phyloP scores from a whole-genome alignment of 345 rosid genomes.

The Citrus medica region DNA sequence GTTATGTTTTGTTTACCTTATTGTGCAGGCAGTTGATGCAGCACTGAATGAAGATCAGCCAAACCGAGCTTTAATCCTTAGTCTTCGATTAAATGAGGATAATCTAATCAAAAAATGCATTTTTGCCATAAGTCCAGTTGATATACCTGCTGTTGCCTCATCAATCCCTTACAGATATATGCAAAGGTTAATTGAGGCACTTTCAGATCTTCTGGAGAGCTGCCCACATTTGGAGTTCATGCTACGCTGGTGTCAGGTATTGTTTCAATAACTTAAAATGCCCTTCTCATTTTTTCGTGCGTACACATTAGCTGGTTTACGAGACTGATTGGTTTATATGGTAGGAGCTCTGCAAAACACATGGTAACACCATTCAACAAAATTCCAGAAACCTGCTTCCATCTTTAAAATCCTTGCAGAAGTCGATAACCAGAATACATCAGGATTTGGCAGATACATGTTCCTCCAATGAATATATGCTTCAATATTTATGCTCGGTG shows the following conservation, averaged over 20 bases:
- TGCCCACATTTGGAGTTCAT: constrained; percentile 89
- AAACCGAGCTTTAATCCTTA: constrained; percentile 70
- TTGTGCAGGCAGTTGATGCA: constrained; percentile 69
- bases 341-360: constrained; percentile 86
- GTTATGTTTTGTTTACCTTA: background rate
- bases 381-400: constrained; percentile 79
- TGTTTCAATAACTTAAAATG: background rate
- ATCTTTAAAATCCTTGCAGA: constrained; percentile 74
- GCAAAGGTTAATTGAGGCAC: constrained; percentile 79
- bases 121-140: constrained; percentile 65
- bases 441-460: constrained; percentile 92
- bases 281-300: background rate
- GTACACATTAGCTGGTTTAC: background rate
- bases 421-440: constrained; percentile 78
- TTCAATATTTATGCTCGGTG: constrained; percentile 71
- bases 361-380: constrained; percentile 78
- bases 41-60: constrained; percentile 63
- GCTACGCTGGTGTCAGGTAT: constrained; percentile 91
- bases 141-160: constrained; percentile 67
- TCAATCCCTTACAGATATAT: constrained; percentile 63
- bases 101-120: constrained; percentile 67
- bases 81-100: constrained; percentile 94
- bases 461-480: constrained; percentile 84
- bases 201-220: constrained; percentile 76
- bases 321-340: background rate